Evolutionary conservation across 1,284 basidiomycete species (phyloP).

Genomic region (Agroathelia rolfsii): DNA sequence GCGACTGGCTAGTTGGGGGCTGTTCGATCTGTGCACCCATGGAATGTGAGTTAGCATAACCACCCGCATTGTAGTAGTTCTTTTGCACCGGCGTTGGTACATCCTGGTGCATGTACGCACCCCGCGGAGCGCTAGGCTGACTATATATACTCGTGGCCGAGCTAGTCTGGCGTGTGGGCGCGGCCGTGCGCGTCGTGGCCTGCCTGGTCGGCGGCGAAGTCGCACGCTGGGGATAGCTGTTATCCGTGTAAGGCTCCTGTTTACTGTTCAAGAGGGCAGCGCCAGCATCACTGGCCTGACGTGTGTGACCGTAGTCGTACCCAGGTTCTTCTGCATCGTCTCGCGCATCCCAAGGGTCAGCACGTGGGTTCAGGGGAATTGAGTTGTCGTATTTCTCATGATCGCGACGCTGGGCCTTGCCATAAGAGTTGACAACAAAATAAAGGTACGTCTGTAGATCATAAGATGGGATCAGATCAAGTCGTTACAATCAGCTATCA

Average conservation of each 20-base stretch:
- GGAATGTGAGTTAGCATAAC: slow-evolving; percentile 16
- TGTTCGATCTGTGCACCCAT: slow-evolving; percentile 21
- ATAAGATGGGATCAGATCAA: slow-evolving; percentile 6
- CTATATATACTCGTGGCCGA: too few species aligned
- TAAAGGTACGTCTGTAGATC: slow-evolving; percentile 53
- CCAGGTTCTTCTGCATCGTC: slow-evolving; percentile 27
- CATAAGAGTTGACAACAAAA: slow-evolving; percentile 65
- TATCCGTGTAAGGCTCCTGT: slow-evolving; percentile 36
- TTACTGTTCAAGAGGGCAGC: slow-evolving; percentile 44
- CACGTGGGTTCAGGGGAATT: slow-evolving; percentile 54
- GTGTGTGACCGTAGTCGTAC: slow-evolving; percentile 36
- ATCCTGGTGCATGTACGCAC: too few species aligned
- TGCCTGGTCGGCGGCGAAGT: slow-evolving; percentile 13
- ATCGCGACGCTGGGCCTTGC: slow-evolving; percentile 63
- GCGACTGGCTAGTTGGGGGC: slow-evolving; percentile 32
- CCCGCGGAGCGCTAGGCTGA: too few species aligned
- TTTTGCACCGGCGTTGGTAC: too few species aligned
- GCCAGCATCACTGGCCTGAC: slow-evolving; percentile 45
- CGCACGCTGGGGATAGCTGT: slow-evolving; percentile 25
- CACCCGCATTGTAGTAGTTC: slow-evolving; percentile 19
- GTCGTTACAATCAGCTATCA: not conserved
- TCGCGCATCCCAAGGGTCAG: slow-evolving; percentile 67
- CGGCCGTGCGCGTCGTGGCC: slow-evolving; percentile 7
- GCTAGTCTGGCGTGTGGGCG: too few species aligned
- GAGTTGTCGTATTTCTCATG: slow-evolving; percentile 67